Evolutionary conservation across 2,329 filamentous ascomycete genomes (phyloP), one percentile per base, ranked within the genome.

Genomic region (Botrytis galanthina): DNA sequence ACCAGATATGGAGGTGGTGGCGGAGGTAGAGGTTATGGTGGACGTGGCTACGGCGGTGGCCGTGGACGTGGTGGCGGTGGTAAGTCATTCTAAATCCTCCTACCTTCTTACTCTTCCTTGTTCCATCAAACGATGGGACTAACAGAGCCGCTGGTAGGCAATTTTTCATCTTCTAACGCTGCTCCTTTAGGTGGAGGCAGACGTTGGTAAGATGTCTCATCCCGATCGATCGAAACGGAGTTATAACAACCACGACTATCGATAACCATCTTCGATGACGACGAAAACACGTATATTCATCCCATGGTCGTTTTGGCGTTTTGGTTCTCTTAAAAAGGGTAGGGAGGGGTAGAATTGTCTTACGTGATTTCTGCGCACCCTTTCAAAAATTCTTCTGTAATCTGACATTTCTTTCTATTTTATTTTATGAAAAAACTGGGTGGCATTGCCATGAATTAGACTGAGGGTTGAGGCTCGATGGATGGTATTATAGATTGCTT

Each of bases 1-100:
- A 91, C 90, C 79, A 93, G 96, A 83, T 98, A 95, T 82, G 90
- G 94, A 77, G 87, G 90, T 78, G 85, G 87, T 76, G 83, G 87
- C 76, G 85, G 88, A 61, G 79, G 80, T 44, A 71, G 78, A 54
- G 63, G 76, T n/a, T 75, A 75, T 4, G 77, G 79, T 62, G 78
- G 78, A 68, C 78, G 79, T 67, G 76, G 79, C 66, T 76, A 74
- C 60, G 70, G 92, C 71, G 89, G 92, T 76, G 90, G 92, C 78
- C 88, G 92, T 80, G 83, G 87, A 77, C 84, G 87, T 75, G 76
- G 79, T 44, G 74, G 80, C 68, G 85, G 87, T 77, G 84, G 88
- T 80, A 77, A 79, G 79, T 78, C 72, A 48, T 71, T 63, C 73
- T 73, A 37, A 75, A 42, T 72, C 61, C 69, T 69, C 61, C 75